Percentiles rank a stretch among this genome's conserved stretches.
These are phyloP conservation scores for Trypanosoma conorhini DNA, from an alignment of 208 protist species.

Conservation along the genomic window DNA sequence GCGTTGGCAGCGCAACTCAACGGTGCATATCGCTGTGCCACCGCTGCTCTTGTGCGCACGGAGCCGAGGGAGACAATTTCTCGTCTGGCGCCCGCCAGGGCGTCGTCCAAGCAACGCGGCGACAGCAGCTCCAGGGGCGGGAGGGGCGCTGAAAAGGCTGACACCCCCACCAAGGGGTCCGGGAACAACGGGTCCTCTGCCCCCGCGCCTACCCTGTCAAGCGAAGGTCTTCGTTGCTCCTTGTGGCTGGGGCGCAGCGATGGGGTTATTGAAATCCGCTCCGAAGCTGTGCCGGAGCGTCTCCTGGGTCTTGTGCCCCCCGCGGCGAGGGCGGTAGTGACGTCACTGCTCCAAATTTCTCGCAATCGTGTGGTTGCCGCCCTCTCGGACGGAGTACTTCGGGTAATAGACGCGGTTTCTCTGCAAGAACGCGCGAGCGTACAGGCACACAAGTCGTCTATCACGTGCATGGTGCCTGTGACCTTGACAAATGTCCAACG, in stretches of 20 bases:
- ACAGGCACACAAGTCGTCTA: slow-evolving; percentile 45
- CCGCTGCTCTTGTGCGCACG: slow-evolving; percentile 38
- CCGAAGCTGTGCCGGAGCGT: slow-evolving; percentile 35
- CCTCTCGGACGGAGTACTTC: slow-evolving; percentile 51
- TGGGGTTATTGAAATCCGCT: slow-evolving; percentile 69
- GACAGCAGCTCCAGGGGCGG: neutral
- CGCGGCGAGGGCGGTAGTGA: slow-evolving; percentile 35
- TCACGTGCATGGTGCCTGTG: slow-evolving; percentile 52
- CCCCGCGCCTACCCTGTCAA: neutral
- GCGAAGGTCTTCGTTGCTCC: slow-evolving; percentile 32
- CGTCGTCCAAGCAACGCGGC: neutral
- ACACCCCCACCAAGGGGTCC: neutral
- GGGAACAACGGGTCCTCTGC: neutral
- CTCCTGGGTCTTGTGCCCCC: slow-evolving; percentile 37
- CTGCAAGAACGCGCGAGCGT: slow-evolving; percentile 27
- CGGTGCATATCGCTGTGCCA: slow-evolving; percentile 42
- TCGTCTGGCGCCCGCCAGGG: neutral
- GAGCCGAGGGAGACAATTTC: slow-evolving; percentile 11
- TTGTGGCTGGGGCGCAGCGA: slow-evolving; percentile 61
- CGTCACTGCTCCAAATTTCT: slow-evolving; percentile 47
- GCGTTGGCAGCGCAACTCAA: slow-evolving; percentile 25
- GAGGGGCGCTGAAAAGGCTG: neutral
- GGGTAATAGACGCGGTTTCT: slow-evolving; percentile 47
- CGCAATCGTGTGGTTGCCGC: slow-evolving; percentile 60
- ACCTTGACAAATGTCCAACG: slow-evolving; percentile 21